Conservation (phyloP, 768 basidiomycete species). For the Trametes cubensis region DNA sequence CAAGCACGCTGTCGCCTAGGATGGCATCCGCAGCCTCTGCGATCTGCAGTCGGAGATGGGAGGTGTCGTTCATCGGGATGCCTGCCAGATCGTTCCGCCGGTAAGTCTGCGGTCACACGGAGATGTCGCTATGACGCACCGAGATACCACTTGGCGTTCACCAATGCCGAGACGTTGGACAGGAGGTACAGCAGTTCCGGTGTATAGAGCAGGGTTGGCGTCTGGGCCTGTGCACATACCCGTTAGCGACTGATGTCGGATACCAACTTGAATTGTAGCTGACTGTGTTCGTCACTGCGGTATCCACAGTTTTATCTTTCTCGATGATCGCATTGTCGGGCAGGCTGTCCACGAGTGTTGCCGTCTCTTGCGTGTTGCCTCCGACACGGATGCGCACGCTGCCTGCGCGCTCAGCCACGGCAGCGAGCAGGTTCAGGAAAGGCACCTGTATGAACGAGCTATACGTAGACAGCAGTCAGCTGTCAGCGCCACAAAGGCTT, state of each 20-base stretch:
- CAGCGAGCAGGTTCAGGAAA: slow-evolving; percentile 80
- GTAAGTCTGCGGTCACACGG: neutral
- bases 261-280: neutral
- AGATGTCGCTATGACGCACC: slow-evolving; percentile 35
- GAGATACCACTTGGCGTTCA: slow-evolving; percentile 69
- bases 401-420: slow-evolving; percentile 67
- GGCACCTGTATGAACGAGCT: slow-evolving; percentile 58
- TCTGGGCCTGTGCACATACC: slow-evolving; percentile 51
- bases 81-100: slow-evolving; percentile 35
- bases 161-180: slow-evolving; percentile 56
- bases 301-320: slow-evolving; percentile 42
- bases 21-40: slow-evolving; percentile 62
- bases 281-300: neutral
- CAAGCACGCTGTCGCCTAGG: slow-evolving; percentile 66
- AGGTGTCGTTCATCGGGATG: slow-evolving; percentile 69
- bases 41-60: slow-evolving; percentile 53
- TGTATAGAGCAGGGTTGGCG: slow-evolving; percentile 67
- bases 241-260: neutral
- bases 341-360: slow-evolving; percentile 50
- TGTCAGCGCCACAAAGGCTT: neutral
- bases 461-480: neutral
- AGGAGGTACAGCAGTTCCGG: slow-evolving; percentile 69
- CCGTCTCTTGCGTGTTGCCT: slow-evolving; percentile 80
- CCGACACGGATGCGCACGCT: slow-evolving; percentile 69
- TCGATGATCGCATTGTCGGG: slow-evolving; percentile 50